A percentile compares a stretch with the other conserved stretches of the same genome.
Evolutionary conservation across 176 grass and related monocot species (phyloP).

Genomic region (Microstegium vimineum): DNA sequence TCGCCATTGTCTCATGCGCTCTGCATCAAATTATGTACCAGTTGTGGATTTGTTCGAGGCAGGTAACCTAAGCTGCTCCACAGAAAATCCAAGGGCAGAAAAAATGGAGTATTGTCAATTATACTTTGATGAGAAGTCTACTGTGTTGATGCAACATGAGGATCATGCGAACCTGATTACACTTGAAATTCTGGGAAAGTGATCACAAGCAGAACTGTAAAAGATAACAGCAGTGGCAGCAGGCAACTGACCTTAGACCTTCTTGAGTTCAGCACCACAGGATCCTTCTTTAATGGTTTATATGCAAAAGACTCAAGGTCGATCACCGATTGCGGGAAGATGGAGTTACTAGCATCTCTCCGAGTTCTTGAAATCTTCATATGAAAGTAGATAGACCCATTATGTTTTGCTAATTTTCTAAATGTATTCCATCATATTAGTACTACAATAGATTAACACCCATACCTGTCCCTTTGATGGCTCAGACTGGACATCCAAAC

Average conservation of each 20-base stretch:
- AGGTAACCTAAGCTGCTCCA: constrained; percentile 67
- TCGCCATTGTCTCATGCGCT: not conserved
- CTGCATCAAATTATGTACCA: constrained; percentile 25
- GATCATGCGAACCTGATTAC: not conserved
- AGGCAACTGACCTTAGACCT: constrained; percentile 60
- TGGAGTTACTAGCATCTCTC: not conserved
- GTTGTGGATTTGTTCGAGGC: constrained; percentile 10
- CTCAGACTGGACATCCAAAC: constrained; percentile 58
- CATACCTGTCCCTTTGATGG: constrained; percentile 44
- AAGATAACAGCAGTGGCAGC: constrained; percentile 24
- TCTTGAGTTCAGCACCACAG: constrained; percentile 29
- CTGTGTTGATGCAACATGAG: not conserved
- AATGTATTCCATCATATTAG: not conserved
- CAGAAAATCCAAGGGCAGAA: constrained; percentile 1
- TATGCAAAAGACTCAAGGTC: constrained; percentile 54
- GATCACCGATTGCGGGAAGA: constrained; percentile 1
- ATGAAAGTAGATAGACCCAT: constrained; percentile 19
- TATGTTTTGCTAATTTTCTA: constrained; percentile 2
- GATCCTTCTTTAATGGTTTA: constrained; percentile 37
- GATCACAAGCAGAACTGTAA: constrained; percentile 4
- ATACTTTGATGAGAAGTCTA: constrained; percentile 3
- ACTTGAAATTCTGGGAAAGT: constrained; percentile 13
- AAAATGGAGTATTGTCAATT: not conserved
- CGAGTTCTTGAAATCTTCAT: constrained; percentile 19
- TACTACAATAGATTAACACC: not conserved